Conservation (phyloP, 805 yeast species). For the Metschnikowia sp. region DNA sequence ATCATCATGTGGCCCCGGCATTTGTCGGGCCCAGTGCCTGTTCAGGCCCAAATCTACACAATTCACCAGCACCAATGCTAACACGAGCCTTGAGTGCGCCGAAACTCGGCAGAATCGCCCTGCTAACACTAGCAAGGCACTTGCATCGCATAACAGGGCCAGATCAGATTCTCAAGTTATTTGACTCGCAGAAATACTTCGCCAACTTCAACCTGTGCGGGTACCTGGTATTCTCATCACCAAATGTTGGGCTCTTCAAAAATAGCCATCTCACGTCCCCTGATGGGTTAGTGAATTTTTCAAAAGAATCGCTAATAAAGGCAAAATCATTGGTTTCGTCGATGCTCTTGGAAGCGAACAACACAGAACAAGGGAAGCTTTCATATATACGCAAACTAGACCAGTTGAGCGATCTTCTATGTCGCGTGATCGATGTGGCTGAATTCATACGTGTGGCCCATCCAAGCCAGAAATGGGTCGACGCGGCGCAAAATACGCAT, state of each 20-base stretch:
- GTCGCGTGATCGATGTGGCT: slow-evolving; percentile 90
- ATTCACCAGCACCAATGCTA: slow-evolving; percentile 1
- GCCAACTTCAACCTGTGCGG: slow-evolving; percentile 40
- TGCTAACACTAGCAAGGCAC: not conserved
- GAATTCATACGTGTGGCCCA: slow-evolving; percentile 89
- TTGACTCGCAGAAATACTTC: slow-evolving; percentile 63
- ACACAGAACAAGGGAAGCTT: slow-evolving; percentile 41
- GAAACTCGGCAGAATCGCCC: not conserved
- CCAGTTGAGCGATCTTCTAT: slow-evolving; percentile 79
- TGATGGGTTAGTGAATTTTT: slow-evolving; percentile 64
- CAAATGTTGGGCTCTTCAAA: slow-evolving; percentile 53
- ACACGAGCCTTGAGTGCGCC: not conserved
- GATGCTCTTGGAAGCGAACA: slow-evolving; percentile 42
- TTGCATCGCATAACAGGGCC: slow-evolving; percentile 13
- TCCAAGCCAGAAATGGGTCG: slow-evolving; percentile 66
- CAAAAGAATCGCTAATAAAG: slow-evolving; percentile 52
- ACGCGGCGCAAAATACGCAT: slow-evolving; percentile 84
- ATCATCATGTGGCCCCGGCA: not conserved
- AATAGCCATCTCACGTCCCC: slow-evolving; percentile 71
- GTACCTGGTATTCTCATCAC: slow-evolving; percentile 13
- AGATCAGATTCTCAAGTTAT: slow-evolving; percentile 44
- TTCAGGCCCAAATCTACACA: not conserved
- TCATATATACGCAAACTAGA: slow-evolving; percentile 66
- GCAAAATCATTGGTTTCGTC: slow-evolving; percentile 61
- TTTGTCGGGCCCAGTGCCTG: not conserved